A percentile compares a stretch with the other conserved stretches of the same genome.
These are phyloP conservation scores for Vicia faba DNA, from an alignment of 306 rosid species.

Conservation along the genomic window DNA sequence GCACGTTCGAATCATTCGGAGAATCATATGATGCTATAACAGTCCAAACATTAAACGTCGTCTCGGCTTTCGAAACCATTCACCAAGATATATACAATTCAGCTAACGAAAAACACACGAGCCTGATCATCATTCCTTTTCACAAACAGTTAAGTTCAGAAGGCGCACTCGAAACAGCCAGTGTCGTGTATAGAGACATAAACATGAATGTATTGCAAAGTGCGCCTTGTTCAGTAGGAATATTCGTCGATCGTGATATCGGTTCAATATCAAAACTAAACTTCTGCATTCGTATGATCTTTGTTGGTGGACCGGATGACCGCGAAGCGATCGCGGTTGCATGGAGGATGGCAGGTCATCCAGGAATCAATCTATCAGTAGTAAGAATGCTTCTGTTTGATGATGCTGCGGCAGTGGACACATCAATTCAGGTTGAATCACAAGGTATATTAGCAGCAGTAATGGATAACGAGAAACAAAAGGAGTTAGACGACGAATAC, in stretches of 20 bases:
- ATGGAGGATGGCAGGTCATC: constrained; percentile 54
- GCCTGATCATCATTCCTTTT: constrained; percentile 44
- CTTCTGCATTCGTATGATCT: constrained; percentile 25
- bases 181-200: constrained; percentile 21
- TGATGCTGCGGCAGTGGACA: constrained; percentile 31
- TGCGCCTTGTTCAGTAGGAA: constrained; percentile 49
- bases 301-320: constrained; percentile 59
- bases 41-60: constrained; percentile 31
- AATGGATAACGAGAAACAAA: constrained; percentile 34
- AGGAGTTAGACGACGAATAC: constrained; percentile 45
- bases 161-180: constrained; percentile 27
- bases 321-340: constrained; percentile 63
- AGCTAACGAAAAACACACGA: constrained; percentile 35
- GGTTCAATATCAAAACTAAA: neutral
- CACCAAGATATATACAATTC: constrained; percentile 42
- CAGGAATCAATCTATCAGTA: constrained; percentile 42
- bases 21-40: constrained; percentile 31
- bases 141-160: constrained; percentile 33
- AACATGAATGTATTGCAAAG: constrained; percentile 32
- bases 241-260: constrained; percentile 41
- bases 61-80: constrained; percentile 44
- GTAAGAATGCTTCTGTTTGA: constrained; percentile 39
- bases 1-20: constrained; percentile 29
- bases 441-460: constrained; percentile 29
- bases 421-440: neutral